Evolutionary conservation across 2,329 filamentous ascomycete genomes (phyloP).

Genomic region (Emmonsiellopsis sp.): DNA sequence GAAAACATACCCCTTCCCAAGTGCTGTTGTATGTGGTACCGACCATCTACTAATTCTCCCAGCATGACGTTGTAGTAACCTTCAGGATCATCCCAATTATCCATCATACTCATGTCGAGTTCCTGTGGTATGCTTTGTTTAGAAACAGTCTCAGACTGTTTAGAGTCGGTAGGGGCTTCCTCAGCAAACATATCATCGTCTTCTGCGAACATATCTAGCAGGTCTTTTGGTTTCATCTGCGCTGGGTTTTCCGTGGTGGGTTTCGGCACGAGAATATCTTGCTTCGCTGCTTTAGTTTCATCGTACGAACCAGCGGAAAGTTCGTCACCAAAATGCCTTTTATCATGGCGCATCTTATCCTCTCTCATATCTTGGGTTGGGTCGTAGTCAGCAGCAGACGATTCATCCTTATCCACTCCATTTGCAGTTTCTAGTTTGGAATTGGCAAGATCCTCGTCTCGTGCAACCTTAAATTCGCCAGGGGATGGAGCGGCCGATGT

Average conservation of each 20-base stretch:
- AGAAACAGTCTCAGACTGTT: slow-evolving; percentile 36
- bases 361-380: slow-evolving; percentile 82
- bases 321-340: slow-evolving; percentile 50
- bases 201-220: slow-evolving; percentile 51
- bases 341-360: slow-evolving; percentile 62
- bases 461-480: slow-evolving; percentile 52
- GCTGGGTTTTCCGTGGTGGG: slow-evolving; percentile 26
- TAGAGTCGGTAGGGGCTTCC: slow-evolving; percentile 53
- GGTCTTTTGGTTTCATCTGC: slow-evolving; percentile 40
- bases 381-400: slow-evolving; percentile 89
- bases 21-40: slow-evolving; percentile 79
- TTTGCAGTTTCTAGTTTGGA: slow-evolving; percentile 24
- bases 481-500: slow-evolving; percentile 43
- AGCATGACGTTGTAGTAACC: slow-evolving; percentile 94
- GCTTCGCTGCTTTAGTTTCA: slow-evolving; percentile 45
- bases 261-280: slow-evolving; percentile 42
- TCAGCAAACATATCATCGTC: slow-evolving; percentile 78
- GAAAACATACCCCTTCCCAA: slow-evolving; percentile 95
- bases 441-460: slow-evolving; percentile 61
- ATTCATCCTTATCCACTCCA: slow-evolving; percentile 55
- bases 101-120: slow-evolving; percentile 65
- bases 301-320: slow-evolving; percentile 47
- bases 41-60: slow-evolving; percentile 78
- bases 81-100: slow-evolving; percentile 88
- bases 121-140: slow-evolving; percentile 46